Base-by-base conservation (phyloP, 129 eudicot species). In the Pittosporum tobira region DNA sequence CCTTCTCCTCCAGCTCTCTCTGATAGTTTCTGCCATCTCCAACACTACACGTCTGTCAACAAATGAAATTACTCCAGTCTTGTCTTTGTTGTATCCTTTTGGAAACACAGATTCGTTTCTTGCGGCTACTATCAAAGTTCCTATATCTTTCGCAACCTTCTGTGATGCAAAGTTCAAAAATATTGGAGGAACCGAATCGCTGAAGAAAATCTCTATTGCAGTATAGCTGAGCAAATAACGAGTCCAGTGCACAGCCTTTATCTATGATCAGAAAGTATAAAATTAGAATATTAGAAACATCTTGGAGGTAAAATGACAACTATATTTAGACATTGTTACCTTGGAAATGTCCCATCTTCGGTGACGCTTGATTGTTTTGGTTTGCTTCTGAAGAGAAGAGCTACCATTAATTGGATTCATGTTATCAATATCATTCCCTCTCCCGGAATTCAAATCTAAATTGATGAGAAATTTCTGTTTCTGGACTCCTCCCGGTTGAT, bases 191-290 rank as follows among this genome's bases (percentile, higher is more conserved):
- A 66, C 72, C 24, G 99, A 93, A 68, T 87, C 77, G 38, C 51
- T 66, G 71, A 87, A 93, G 80, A 84, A 93, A 64, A 93, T 79
- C 79, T 93, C 99, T 34, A 93, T 74, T 38, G 99, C 99, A 48
- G 96, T 78, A 81, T 93, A 87, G 75, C 96, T 78, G 51, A 93
- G 88, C 82, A 93, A 76, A 68, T 84, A 87, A 22, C 99, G 83
- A 68, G 94, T 93, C 99, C 96, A 93, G 57, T 93, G 96, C 56
- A 93, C 99, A 70, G 88, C 91, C 72, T 87, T 93, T 69, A 93
- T 73, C 99, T 93, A 52, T 52, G 58, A 71, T 30, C 65, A 71
- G 60, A 11, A 60, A 42, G 62, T 50, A 49, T 3, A 36, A 61
- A 65, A 27, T 28, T 46, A 55, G 9, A 28, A 25, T 45, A 59